Percentiles rank a stretch among this genome's conserved stretches.
These are phyloP conservation scores for Apiospora koreana DNA, from an alignment of 2,329 filamentous ascomycete species.

Conservation along the genomic window DNA sequence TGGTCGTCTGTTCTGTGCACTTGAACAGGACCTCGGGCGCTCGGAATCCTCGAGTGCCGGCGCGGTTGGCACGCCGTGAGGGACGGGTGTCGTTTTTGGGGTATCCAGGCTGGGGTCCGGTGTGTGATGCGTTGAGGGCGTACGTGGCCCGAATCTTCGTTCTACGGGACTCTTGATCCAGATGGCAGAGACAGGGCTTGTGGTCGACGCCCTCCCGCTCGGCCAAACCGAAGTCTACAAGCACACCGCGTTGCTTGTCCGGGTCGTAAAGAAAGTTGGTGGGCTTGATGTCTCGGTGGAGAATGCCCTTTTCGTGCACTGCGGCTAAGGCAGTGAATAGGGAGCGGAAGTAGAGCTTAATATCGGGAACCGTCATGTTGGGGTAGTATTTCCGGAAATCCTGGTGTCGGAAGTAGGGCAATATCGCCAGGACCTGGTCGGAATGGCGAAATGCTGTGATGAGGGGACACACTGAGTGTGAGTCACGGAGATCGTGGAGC, in stretches of 20 bases:
- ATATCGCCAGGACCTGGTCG: slow-evolving; percentile 91
- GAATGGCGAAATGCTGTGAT: slow-evolving; percentile 95
- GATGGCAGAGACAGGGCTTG: slow-evolving; percentile 81
- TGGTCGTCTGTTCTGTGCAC: slow-evolving; percentile 90
- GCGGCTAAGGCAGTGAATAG: slow-evolving; percentile 83
- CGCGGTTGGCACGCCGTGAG: slow-evolving; percentile 87
- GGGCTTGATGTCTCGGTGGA: slow-evolving; percentile 95
- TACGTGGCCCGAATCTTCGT: slow-evolving; percentile 51
- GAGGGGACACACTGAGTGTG: slow-evolving; percentile 84
- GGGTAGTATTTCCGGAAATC: slow-evolving; percentile 96
- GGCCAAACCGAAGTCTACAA: slow-evolving; percentile 98
- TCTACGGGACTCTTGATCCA: slow-evolving; percentile 63
- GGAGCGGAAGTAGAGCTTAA: slow-evolving; percentile 85
- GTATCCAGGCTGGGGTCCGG: slow-evolving; percentile 64
- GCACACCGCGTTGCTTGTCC: slow-evolving; percentile 75
- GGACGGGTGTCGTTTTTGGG: slow-evolving; percentile 88
- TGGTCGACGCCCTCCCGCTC: slow-evolving; percentile 78
- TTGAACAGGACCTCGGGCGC: slow-evolving; percentile 97
- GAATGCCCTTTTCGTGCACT: slow-evolving; percentile 80
- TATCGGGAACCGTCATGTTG: slow-evolving; percentile 82
- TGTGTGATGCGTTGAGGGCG: slow-evolving; percentile 57
- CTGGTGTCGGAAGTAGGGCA: slow-evolving; percentile 93
- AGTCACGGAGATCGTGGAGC: slow-evolving; percentile 81
- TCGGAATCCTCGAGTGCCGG: slow-evolving; percentile 92
- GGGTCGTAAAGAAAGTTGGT: slow-evolving; percentile 97